A percentile compares a stretch with the other conserved stretches of the same genome.
Evolutionary conservation across 2,329 filamentous ascomycete species (phyloP).

Genomic region (Alternaria tenuissima): DNA sequence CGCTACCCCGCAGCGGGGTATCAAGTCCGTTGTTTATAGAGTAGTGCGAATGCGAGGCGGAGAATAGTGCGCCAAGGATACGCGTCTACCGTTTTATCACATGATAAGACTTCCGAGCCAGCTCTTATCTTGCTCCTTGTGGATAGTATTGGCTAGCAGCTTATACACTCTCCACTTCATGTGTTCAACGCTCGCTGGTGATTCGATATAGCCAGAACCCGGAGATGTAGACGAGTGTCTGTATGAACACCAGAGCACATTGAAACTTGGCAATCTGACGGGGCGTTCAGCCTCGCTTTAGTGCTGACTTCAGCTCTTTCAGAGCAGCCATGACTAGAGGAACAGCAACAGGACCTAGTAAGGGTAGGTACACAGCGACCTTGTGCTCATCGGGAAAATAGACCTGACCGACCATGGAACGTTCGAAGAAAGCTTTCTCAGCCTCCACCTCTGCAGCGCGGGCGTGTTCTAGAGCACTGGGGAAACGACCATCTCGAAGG

Average conservation of each 20-base stretch:
- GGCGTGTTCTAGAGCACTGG: slow-evolving; percentile 77
- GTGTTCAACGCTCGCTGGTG: not conserved
- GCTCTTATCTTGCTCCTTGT: not conserved
- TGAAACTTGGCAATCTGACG: not conserved
- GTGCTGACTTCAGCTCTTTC: slow-evolving; percentile 66
- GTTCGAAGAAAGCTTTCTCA: slow-evolving; percentile 96
- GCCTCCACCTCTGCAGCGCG: slow-evolving; percentile 86
- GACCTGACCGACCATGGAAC: slow-evolving; percentile 97
- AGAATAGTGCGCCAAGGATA: not conserved
- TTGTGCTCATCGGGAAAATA: slow-evolving; percentile 99
- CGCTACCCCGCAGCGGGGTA: slow-evolving; percentile 12
- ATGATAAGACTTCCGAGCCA: not conserved
- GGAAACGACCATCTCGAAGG: slow-evolving; percentile 68
- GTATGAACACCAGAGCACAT: not conserved
- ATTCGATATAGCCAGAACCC: not conserved
- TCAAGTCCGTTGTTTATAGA: not conserved
- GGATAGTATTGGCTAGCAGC: not conserved
- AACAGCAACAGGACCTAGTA: slow-evolving; percentile 89
- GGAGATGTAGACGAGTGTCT: not conserved
- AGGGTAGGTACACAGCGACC: slow-evolving; percentile 90
- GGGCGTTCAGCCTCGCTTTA: slow-evolving; percentile 28
- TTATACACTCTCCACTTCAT: not conserved
- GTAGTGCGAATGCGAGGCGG: not conserved
- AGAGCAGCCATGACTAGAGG: slow-evolving; percentile 84
- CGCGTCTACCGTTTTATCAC: not conserved